These are phyloP conservation scores for Periconia digitata DNA, from an alignment of 2,329 filamentous ascomycete species.

Conservation along the genomic window DNA sequence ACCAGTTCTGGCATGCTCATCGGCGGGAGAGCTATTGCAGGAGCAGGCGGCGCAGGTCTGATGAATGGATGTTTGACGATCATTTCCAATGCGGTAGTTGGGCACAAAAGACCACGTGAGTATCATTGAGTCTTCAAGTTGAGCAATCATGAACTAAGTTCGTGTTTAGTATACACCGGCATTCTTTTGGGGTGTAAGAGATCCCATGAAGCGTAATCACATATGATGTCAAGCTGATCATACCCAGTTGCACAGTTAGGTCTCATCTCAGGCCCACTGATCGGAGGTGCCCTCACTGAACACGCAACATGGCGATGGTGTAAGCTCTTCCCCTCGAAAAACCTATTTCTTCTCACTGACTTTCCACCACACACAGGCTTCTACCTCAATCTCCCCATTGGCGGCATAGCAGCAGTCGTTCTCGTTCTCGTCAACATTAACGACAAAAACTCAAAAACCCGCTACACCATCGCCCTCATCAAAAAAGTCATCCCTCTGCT, in stretches of 20 bases:
- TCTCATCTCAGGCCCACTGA: conserved; percentile 40
- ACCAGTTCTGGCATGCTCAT: conserved; percentile 13
- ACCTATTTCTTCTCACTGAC: neutral
- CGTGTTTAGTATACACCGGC: conserved; percentile 8
- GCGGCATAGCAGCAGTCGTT: conserved; percentile 34
- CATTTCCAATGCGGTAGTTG: conserved; percentile 21
- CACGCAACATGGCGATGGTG: conserved; percentile 44
- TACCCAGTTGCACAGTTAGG: conserved; percentile 26
- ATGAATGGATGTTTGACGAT: conserved; percentile 17
- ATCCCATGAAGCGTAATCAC: neutral
- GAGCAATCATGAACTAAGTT: neutral
- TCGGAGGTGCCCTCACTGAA: conserved; percentile 44
- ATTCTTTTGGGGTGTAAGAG: conserved; percentile 11
- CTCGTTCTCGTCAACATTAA: conserved; percentile 31
- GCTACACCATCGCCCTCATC: conserved; percentile 7
- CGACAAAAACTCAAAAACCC: conserved; percentile 2
- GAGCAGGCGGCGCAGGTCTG: conserved; percentile 10
- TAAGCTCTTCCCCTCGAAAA: neutral
- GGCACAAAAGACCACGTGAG: conserved; percentile 40
- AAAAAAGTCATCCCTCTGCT: conserved; percentile 12
- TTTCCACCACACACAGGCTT: conserved; percentile 11
- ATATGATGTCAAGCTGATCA: too few species aligned
- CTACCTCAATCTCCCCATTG: conserved; percentile 52
- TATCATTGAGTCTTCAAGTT: conserved; percentile 1
- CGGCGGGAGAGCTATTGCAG: conserved; percentile 14